phyloP scores from a whole-genome alignment of 1,139 yeast species.

The Ashbya aceris region DNA sequence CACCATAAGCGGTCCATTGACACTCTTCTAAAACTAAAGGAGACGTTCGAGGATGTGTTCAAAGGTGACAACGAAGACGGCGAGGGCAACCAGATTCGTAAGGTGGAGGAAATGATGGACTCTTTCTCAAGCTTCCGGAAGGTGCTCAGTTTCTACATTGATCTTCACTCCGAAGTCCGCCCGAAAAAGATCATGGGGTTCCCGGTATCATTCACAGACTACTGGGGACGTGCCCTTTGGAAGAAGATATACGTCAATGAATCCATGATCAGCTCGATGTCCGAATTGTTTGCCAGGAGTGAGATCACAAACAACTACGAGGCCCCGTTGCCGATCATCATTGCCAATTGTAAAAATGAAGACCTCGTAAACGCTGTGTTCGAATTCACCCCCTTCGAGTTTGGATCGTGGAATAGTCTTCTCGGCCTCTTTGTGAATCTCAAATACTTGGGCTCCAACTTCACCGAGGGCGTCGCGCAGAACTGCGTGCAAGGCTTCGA shows the following conservation, averaged over 20 bases:
- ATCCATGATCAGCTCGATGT: slow-evolving; percentile 32
- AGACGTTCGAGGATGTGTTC: slow-evolving; percentile 6
- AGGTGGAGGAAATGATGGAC: slow-evolving; percentile 10
- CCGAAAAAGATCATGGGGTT: slow-evolving; percentile 46
- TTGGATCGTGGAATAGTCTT: slow-evolving; percentile 57
- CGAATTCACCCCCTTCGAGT: slow-evolving; percentile 59
- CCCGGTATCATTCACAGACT: slow-evolving; percentile 52
- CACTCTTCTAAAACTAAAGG: slow-evolving; percentile 6
- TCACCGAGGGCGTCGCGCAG: slow-evolving; percentile 31
- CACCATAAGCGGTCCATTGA: slow-evolving; percentile 7
- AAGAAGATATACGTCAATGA: slow-evolving; percentile 31
- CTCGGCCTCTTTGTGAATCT: slow-evolving; percentile 44
- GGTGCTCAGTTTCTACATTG: slow-evolving; percentile 39
- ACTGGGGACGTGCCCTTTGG: slow-evolving; percentile 58
- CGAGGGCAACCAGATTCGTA: slow-evolving; percentile 4
- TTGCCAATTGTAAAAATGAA: slow-evolving; percentile 31
- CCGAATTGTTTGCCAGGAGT: slow-evolving; percentile 19
- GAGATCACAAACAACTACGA: slow-evolving; percentile 29
- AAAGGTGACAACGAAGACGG: slow-evolving; percentile 1
- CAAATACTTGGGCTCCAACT: slow-evolving; percentile 45
- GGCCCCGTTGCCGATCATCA: slow-evolving; percentile 39
- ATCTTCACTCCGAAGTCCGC: slow-evolving; percentile 44
- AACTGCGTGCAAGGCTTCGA: slow-evolving; percentile 53
- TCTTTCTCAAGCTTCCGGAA: slow-evolving; percentile 29
- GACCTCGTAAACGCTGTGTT: slow-evolving; percentile 28